These are phyloP conservation scores for Pseudogymnoascus sp. DNA, from an alignment of 2,329 filamentous ascomycete genomes.

Conservation along the genomic window DNA sequence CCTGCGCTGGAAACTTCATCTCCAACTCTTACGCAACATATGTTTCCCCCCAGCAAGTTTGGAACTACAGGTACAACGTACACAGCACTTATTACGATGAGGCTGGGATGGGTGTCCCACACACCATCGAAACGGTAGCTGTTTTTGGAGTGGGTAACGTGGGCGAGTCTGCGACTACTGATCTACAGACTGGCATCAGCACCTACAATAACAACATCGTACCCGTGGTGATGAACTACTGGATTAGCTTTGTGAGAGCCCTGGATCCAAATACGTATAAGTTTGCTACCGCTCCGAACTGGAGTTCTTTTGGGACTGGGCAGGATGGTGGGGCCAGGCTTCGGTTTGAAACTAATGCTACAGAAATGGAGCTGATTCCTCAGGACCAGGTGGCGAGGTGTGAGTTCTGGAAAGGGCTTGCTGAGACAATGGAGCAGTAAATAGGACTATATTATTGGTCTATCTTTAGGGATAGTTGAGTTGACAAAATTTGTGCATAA, in stretches of 20 bases:
- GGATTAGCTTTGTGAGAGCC: slow-evolving; percentile 36
- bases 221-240: slow-evolving; percentile 34
- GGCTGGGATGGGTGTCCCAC: slow-evolving; percentile 31
- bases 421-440: slow-evolving; percentile 19
- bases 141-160: slow-evolving; percentile 33
- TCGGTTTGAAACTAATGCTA: slow-evolving; percentile 22
- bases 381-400: slow-evolving; percentile 22
- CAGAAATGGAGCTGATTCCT: slow-evolving; percentile 25
- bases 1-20: slow-evolving; percentile 38
- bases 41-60: slow-evolving; percentile 31
- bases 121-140: slow-evolving; percentile 31
- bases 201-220: slow-evolving; percentile 29
- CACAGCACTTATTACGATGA: slow-evolving; percentile 32
- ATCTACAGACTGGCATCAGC: slow-evolving; percentile 23
- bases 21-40: slow-evolving; percentile 27
- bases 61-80: slow-evolving; percentile 44
- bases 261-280: slow-evolving; percentile 34
- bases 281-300: slow-evolving; percentile 23
- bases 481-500: no score
- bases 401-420: slow-evolving; percentile 25
- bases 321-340: slow-evolving; percentile 19
- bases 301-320: slow-evolving; percentile 22
- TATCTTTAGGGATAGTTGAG: no score
- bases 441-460: no score
- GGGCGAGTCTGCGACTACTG: slow-evolving; percentile 13